Percentiles rank a stretch among this genome's conserved stretches.
Evolutionary conservation across 768 basidiomycete genomes (phyloP).

Genomic region (Boletus subparvulus): DNA sequence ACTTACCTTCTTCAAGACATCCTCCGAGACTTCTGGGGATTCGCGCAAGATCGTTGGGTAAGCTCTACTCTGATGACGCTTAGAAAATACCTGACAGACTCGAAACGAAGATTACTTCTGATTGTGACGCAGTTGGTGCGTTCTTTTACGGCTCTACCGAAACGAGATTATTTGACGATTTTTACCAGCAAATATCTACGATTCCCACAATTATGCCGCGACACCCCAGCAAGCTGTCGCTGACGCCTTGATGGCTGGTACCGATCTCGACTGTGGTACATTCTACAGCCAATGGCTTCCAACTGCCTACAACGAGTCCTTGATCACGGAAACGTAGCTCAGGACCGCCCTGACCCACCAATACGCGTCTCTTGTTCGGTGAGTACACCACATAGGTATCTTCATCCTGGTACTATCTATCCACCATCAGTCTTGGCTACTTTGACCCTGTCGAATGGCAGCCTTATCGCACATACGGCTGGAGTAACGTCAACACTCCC

Average conservation of each 20-base stretch:
- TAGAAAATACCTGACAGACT: neutral
- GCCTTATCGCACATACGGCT: slow-evolving; percentile 50
- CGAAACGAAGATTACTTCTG: slow-evolving; percentile 36
- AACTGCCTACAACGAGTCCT: slow-evolving; percentile 46
- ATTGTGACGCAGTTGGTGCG: slow-evolving; percentile 49
- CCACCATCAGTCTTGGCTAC: slow-evolving; percentile 48
- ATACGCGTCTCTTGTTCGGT: slow-evolving; percentile 57
- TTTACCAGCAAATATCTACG: slow-evolving; percentile 40
- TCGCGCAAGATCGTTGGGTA: slow-evolving; percentile 53
- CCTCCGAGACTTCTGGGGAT: slow-evolving; percentile 51
- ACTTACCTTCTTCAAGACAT: slow-evolving; percentile 52
- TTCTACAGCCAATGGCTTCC: slow-evolving; percentile 47
- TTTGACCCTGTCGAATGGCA: slow-evolving; percentile 45
- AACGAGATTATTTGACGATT: neutral
- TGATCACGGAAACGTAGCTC: slow-evolving; percentile 47
- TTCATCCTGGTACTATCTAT: neutral
- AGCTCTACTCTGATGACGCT: neutral
- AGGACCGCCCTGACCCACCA: slow-evolving; percentile 44
- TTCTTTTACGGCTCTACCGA: neutral
- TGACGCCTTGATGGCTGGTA: slow-evolving; percentile 50
- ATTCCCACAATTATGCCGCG: slow-evolving; percentile 47
- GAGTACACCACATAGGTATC: neutral
- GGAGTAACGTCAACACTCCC: slow-evolving; percentile 49
- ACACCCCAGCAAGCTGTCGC: slow-evolving; percentile 49
- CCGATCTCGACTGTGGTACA: slow-evolving; percentile 55